These are phyloP conservation scores for Leccinum variicolor DNA, from an alignment of 768 basidiomycete species.

Conservation along the genomic window DNA sequence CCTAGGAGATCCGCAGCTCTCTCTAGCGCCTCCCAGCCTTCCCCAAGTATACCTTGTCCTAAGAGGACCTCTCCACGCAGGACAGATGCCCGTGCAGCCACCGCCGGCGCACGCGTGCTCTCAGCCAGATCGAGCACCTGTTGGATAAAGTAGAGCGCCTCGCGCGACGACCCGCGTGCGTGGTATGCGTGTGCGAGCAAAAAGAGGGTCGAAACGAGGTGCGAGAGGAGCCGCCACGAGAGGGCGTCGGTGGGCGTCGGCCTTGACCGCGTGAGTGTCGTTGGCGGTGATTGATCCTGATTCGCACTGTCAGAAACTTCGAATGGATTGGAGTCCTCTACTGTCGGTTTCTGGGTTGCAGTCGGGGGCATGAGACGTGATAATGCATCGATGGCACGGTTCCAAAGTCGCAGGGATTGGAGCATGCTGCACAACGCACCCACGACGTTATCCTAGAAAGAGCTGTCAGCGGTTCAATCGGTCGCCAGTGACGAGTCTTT, in stretches of 20 bases:
- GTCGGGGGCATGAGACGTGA: constrained; percentile 46
- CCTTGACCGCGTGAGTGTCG: constrained; percentile 7
- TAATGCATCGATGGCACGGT: constrained; percentile 69
- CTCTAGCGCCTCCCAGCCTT: constrained; percentile 53
- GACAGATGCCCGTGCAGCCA: constrained; percentile 63
- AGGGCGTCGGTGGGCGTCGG: constrained; percentile 45
- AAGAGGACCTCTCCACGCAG: constrained; percentile 69
- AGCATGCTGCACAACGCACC: constrained; percentile 55
- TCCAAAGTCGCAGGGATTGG: constrained; percentile 76
- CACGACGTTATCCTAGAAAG: constrained; percentile 55
- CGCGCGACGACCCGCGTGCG: constrained; percentile 74
- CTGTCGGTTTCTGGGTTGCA: constrained; percentile 18
- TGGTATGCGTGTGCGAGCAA: constrained; percentile 63
- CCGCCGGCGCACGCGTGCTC: constrained; percentile 60
- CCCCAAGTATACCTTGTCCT: constrained; percentile 55
- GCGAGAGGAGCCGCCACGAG: constrained; percentile 77
- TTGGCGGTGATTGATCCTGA: constrained; percentile 23
- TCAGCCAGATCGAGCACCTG: constrained; percentile 74
- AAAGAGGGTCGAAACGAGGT: constrained; percentile 64
- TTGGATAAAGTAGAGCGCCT: constrained; percentile 80
- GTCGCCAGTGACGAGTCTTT: neutral
- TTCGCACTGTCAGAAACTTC: constrained; percentile 38
- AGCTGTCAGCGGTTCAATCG: neutral
- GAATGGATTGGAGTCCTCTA: constrained; percentile 55
- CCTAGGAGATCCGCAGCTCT: constrained; percentile 46